These are phyloP conservation scores for Rhododendron williamsianum DNA, from an alignment of 148 eudicot genomes.

Conservation along the genomic window DNA sequence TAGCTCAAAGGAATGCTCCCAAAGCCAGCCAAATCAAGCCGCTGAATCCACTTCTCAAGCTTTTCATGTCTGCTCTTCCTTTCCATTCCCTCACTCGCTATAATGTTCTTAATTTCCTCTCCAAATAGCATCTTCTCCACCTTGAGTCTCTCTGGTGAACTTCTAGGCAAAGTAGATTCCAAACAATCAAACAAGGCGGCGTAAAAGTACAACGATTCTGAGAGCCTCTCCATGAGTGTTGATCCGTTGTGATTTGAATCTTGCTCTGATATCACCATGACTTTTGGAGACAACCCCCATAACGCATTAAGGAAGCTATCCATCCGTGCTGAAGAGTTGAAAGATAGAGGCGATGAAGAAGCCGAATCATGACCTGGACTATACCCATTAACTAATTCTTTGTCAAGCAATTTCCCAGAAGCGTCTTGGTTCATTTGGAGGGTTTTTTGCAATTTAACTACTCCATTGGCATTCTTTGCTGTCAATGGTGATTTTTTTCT, in stretches of 20 bases:
- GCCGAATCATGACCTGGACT: conserved; percentile 57
- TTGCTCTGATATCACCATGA: conserved; percentile 86
- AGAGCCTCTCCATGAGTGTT: conserved; percentile 65
- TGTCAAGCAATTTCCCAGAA: conserved; percentile 36
- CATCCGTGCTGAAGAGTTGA: conserved; percentile 33
- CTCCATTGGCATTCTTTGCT: conserved; percentile 32
- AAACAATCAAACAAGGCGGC: conserved; percentile 88
- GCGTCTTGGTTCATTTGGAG: conserved; percentile 27
- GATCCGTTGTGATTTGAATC: conserved; percentile 75
- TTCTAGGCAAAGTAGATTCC: conserved; percentile 68
- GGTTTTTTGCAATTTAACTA: conserved; percentile 27
- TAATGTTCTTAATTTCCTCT: conserved; percentile 76
- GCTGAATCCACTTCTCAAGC: conserved; percentile 77
- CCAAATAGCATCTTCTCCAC: conserved; percentile 87
- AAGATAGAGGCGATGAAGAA: conserved; percentile 56
- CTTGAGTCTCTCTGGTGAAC: conserved; percentile 64
- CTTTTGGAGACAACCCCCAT: conserved; percentile 74
- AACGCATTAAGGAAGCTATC: conserved; percentile 60
- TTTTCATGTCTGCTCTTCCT: conserved; percentile 82
- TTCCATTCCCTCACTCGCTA: conserved; percentile 75
- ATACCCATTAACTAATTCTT: conserved; percentile 39
- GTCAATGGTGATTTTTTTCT: conserved; percentile 28
- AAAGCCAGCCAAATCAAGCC: conserved; percentile 67
- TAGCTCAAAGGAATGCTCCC: conserved; percentile 65
- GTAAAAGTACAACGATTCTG: conserved; percentile 72